Conservation (phyloP, 139 green algal species). For the Tetradesmus lagerheimii region DNA sequence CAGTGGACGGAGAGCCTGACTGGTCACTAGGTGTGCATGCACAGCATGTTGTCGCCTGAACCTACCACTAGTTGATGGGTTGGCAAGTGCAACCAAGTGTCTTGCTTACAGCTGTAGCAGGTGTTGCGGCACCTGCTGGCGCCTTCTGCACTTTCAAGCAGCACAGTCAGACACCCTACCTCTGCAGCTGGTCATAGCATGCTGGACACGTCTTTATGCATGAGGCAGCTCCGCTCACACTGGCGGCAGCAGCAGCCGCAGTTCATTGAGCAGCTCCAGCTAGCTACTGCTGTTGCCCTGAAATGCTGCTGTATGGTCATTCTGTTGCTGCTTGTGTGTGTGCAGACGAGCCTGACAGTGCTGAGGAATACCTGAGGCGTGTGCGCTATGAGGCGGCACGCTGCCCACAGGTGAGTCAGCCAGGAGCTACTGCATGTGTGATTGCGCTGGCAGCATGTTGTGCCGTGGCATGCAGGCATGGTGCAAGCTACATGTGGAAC, state of each 20-base stretch:
- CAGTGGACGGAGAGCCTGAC: constrained; percentile 73
- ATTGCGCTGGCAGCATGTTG: neutral
- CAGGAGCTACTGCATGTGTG: neutral
- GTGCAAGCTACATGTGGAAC: neutral
- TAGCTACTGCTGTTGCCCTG: neutral
- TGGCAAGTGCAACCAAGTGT: no score
- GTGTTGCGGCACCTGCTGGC: no score
- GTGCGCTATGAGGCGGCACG: constrained; percentile 60
- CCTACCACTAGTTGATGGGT: no score
- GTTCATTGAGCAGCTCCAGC: neutral
- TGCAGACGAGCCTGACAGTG: constrained; percentile 44
- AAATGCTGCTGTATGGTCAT: neutral
- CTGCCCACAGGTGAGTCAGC: constrained; percentile 48
- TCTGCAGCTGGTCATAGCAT: neutral
- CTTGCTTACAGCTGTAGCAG: no score
- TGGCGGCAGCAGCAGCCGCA: neutral
- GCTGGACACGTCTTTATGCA: neutral
- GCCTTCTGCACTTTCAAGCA: neutral
- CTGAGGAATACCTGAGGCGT: constrained; percentile 67
- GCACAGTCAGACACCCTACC: neutral
- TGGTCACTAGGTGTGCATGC: constrained; percentile 33
- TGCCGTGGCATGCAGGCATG: neutral
- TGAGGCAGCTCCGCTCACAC: neutral
- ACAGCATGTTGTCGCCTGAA: no score
- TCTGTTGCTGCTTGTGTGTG: neutral